A percentile compares a stretch with the other conserved stretches of the same genome.
Conservation (phyloP, 2,329 filamentous ascomycete species). For the Pezicula radicicola region DNA sequence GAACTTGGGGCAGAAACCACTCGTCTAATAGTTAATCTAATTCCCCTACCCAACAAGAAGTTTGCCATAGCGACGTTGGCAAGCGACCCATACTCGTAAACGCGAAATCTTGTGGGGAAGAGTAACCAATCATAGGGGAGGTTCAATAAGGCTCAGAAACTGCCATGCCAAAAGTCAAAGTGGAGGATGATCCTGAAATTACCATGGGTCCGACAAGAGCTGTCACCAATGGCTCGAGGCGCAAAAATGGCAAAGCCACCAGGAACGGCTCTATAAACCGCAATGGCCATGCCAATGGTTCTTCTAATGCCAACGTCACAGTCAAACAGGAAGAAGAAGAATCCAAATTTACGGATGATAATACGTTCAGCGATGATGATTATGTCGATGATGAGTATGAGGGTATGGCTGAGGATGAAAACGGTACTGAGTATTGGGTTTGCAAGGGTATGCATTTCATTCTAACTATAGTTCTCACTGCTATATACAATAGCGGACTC, state of each 20-base stretch:
- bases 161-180: not conserved
- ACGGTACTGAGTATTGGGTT: slow-evolving; percentile 18
- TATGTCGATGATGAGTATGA: slow-evolving; percentile 20
- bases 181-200: not conserved
- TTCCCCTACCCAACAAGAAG: too few relatives aligned
- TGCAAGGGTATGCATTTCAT: slow-evolving; percentile 19
- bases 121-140: too few relatives aligned
- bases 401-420: slow-evolving; percentile 18
- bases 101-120: too few relatives aligned
- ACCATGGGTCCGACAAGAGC: not conserved
- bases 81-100: too few relatives aligned
- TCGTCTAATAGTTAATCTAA: too few relatives aligned
- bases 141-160: too few relatives aligned
- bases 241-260: not conserved
- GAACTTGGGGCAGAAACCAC: too few relatives aligned
- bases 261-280: not conserved
- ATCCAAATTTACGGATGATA: slow-evolving; percentile 11
- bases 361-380: slow-evolving; percentile 11
- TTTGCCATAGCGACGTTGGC: too few relatives aligned
- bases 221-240: not conserved
- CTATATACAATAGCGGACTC: slow-evolving; percentile 1
- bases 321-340: slow-evolving; percentile 6
- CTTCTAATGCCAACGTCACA: slow-evolving; percentile 3
- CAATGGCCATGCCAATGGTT: not conserved
- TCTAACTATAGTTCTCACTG: not conserved